Percentiles rank a stretch among this genome's conserved stretches.
These are phyloP conservation scores for Diutina pseudorugosa DNA, from an alignment of 1,139 yeast species.

Conservation along the genomic window DNA sequence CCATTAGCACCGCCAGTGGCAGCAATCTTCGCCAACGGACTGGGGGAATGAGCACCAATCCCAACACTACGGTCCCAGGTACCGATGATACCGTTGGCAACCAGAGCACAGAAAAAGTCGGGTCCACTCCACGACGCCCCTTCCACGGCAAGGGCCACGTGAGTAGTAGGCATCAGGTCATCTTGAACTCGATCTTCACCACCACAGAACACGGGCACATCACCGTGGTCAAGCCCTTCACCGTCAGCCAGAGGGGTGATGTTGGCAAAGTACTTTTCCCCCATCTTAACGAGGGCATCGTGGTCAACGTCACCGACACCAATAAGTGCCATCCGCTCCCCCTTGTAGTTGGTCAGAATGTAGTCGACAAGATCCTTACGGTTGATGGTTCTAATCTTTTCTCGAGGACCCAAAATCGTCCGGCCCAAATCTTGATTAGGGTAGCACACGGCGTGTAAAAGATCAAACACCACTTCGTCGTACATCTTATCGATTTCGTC, in stretches of 20 bases:
- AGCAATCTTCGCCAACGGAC: constrained; percentile 68
- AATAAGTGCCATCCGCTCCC: constrained; percentile 94
- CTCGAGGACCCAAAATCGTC: constrained; percentile 93
- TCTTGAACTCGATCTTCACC: constrained; percentile 83
- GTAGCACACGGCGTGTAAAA: constrained; percentile 85
- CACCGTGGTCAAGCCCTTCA: constrained; percentile 58
- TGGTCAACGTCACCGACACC: constrained; percentile 95
- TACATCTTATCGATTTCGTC: constrained; percentile 98
- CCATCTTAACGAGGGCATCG: constrained; percentile 65
- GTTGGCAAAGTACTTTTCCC: constrained; percentile 65
- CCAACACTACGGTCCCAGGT: constrained; percentile 96
- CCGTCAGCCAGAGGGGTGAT: constrained; percentile 45
- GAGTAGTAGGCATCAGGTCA: constrained; percentile 74
- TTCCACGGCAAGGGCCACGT: constrained; percentile 90
- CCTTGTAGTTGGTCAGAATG: constrained; percentile 78
- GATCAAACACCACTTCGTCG: constrained; percentile 96
- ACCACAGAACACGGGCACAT: constrained; percentile 71
- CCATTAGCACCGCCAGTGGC: constrained; percentile 45
- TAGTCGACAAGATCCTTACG: constrained; percentile 67
- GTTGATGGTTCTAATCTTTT: constrained; percentile 70
- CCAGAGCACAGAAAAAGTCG: constrained; percentile 89
- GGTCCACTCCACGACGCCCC: constrained; percentile 97
- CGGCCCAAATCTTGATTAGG: constrained; percentile 90
- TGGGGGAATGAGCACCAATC: constrained; percentile 56
- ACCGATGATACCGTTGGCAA: constrained; percentile 93